Percentiles rank a stretch among this genome's conserved stretches.
phyloP scores from a whole-genome alignment of 345 rosid genomes.

The Brassica rapa region DNA sequence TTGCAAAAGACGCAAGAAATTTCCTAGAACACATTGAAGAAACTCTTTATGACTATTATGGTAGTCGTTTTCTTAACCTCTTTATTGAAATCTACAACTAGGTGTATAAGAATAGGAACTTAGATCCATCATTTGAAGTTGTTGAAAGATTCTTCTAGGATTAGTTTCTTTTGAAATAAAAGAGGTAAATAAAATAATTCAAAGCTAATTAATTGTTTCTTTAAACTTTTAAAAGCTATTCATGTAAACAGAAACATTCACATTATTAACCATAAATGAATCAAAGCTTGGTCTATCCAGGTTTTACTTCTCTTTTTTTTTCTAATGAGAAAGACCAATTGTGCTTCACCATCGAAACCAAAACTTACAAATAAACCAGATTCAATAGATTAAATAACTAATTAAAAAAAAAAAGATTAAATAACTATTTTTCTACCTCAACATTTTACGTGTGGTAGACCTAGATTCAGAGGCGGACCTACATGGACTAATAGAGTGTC shows the following conservation, averaged over 20 bases:
- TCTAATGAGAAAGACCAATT: conserved; percentile 58
- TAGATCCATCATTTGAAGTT: too few species aligned
- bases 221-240: background rate
- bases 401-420: too few species aligned
- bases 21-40: too few species aligned
- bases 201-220: conserved; percentile 3
- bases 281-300: conserved; percentile 72
- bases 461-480: too few species aligned
- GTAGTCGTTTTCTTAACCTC: too few species aligned
- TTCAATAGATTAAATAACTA: conserved; percentile 21
- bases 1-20: too few species aligned
- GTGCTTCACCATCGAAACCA: conserved; percentile 59
- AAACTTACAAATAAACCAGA: conserved; percentile 19
- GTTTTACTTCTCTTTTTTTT: background rate
- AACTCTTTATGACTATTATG: too few species aligned
- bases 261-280: conserved; percentile 47
- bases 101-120: too few species aligned
- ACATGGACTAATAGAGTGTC: too few species aligned
- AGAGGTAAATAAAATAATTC: conserved; percentile 4
- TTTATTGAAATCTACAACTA: too few species aligned
- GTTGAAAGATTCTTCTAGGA: too few species aligned
- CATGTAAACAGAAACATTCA: conserved; percentile 17
- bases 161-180: background rate
- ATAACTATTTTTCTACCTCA: conserved; percentile 15
- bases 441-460: background rate